These are phyloP conservation scores for Iris macrosiphon DNA, from an alignment of 106 monocot species.

Conservation along the genomic window DNA sequence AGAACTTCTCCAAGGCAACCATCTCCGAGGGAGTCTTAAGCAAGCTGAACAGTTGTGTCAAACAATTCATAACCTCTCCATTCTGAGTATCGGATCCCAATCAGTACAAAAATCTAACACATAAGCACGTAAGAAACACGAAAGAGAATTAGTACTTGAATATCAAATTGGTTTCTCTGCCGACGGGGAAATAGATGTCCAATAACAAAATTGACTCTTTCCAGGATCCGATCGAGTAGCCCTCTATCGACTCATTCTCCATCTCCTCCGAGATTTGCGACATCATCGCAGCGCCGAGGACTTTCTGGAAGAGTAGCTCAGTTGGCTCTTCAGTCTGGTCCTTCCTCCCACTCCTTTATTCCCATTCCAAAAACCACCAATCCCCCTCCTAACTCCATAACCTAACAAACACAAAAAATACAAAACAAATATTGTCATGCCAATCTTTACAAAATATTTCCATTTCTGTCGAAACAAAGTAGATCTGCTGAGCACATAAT, in stretches of 20 bases:
- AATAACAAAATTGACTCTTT: slow-evolving; percentile 44
- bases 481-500: neutral
- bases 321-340: no score
- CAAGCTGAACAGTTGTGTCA: slow-evolving; percentile 62
- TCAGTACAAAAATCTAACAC: neutral
- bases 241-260: slow-evolving; percentile 12
- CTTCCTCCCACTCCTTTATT: slow-evolving; percentile 11
- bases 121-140: neutral
- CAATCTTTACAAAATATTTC: slow-evolving; percentile 1
- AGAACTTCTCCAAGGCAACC: slow-evolving; percentile 45
- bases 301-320: slow-evolving; percentile 75
- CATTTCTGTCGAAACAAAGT: slow-evolving; percentile 5
- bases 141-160: slow-evolving; percentile 23
- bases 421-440: neutral
- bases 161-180: slow-evolving; percentile 42
- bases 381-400: slow-evolving; percentile 35
- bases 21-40: slow-evolving; percentile 59
- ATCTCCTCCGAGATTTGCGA: slow-evolving; percentile 71
- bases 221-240: slow-evolving; percentile 51
- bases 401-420: slow-evolving; percentile 18
- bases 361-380: slow-evolving; percentile 24
- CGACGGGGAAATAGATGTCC: slow-evolving; percentile 28
- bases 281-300: slow-evolving; percentile 59
- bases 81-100: slow-evolving; percentile 10
- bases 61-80: slow-evolving; percentile 27